A percentile compares a stretch with the other conserved stretches of the same genome.
Conservation (phyloP, 1,284 basidiomycete genomes). For the Mycena citricolor region DNA sequence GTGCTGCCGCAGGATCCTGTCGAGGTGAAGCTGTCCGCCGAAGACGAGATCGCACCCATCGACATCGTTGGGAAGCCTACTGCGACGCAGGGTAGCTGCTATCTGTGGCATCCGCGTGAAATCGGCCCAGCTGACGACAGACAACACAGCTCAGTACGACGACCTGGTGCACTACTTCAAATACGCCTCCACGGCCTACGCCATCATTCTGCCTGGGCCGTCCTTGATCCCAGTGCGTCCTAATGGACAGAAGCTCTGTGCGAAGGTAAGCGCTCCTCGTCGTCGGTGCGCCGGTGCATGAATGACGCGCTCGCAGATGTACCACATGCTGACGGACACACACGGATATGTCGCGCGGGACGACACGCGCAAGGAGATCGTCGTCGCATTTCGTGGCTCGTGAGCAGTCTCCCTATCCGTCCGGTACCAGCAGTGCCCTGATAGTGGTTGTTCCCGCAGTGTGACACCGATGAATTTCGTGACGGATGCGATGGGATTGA, state of each 20-base stretch:
- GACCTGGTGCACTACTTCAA: constrained; percentile 32
- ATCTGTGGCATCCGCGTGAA: too few relatives aligned
- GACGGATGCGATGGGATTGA: constrained; percentile 35
- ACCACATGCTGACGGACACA: constrained; percentile 22
- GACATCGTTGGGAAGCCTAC: constrained; percentile 16
- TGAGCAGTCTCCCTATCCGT: too few relatives aligned
- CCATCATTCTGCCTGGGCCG: constrained; percentile 18
- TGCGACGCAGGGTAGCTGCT: constrained; percentile 12
- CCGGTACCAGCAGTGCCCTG: too few relatives aligned
- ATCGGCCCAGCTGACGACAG: too few relatives aligned
- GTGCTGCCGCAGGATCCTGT: constrained; percentile 14
- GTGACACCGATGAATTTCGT: constrained; percentile 38
- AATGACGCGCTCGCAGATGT: constrained; percentile 18
- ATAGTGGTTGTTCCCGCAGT: constrained; percentile 25
- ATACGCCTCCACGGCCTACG: constrained; percentile 28
- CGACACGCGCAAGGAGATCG: constrained; percentile 30
- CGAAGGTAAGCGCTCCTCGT: too few relatives aligned
- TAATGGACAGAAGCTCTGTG: constrained; percentile 18
- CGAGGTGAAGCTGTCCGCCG: constrained; percentile 8
- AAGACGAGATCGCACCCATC: too few relatives aligned
- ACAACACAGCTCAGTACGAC: constrained; percentile 23
- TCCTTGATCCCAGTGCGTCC: constrained; percentile 13
- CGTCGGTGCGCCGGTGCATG: too few relatives aligned
- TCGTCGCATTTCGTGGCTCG: constrained; percentile 33
- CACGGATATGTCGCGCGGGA: constrained; percentile 34